Evolutionary conservation across 2,329 filamentous ascomycete genomes (phyloP).

Genomic region (Pseudocercospora vitis): DNA sequence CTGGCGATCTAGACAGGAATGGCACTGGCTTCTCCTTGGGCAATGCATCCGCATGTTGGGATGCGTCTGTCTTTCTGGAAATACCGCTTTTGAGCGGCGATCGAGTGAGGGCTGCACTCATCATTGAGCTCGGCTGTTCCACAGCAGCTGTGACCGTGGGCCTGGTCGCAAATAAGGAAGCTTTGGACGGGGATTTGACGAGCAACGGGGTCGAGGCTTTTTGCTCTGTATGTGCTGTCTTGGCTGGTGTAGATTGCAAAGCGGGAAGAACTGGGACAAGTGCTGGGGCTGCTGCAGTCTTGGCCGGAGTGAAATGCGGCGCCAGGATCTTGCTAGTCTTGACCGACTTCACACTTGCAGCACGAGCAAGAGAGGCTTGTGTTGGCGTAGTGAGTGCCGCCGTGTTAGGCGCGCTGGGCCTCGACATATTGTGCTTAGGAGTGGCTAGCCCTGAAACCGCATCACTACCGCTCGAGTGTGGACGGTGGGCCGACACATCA

Average conservation of each 20-base stretch:
- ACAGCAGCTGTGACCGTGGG: neutral
- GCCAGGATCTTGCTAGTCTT: slow-evolving; percentile 40
- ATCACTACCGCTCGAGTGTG: slow-evolving; percentile 52
- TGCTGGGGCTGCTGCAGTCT: slow-evolving; percentile 17
- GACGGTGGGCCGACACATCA: slow-evolving; percentile 67
- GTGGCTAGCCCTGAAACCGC: slow-evolving; percentile 40
- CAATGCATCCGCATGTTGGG: slow-evolving; percentile 1
- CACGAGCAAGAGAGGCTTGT: slow-evolving; percentile 68
- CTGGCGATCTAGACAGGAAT: slow-evolving; percentile 33
- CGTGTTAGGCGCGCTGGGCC: slow-evolving; percentile 53
- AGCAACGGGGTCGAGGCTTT: slow-evolving; percentile 28
- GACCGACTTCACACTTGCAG: slow-evolving; percentile 52
- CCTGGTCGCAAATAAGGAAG: slow-evolving; percentile 23
- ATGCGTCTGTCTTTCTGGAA: slow-evolving; percentile 10
- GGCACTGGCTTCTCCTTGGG: slow-evolving; percentile 25
- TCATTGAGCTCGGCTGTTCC: slow-evolving; percentile 22
- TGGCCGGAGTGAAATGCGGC: slow-evolving; percentile 30
- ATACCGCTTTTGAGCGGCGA: slow-evolving; percentile 28
- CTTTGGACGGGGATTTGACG: slow-evolving; percentile 34
- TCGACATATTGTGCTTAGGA: slow-evolving; percentile 42
- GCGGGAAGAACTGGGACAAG: neutral
- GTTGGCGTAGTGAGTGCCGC: slow-evolving; percentile 71
- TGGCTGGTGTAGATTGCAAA: neutral
- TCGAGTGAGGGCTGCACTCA: slow-evolving; percentile 32
- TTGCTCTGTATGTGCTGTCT: slow-evolving; percentile 13